A percentile compares a stretch with the other conserved stretches of the same genome.
Conservation (phyloP, 2,329 filamentous ascomycete species). For the Fusarium sp. region DNA sequence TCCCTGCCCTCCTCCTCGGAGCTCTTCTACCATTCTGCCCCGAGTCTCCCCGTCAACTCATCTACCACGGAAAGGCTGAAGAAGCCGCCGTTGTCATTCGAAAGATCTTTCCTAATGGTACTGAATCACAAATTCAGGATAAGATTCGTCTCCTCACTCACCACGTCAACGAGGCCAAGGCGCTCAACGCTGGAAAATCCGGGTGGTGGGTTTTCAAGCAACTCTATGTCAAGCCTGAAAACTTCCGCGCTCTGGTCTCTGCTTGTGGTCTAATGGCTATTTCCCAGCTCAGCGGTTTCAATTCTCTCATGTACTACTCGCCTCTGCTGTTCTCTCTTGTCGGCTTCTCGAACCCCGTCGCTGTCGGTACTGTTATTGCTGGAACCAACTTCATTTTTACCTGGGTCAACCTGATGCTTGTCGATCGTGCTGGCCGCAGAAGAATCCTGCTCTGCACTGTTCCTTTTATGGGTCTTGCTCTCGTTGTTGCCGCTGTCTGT, state of each 20-base stretch:
- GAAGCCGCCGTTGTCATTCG: slow-evolving; percentile 56
- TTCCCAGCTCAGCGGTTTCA: slow-evolving; percentile 65
- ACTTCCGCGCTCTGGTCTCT: slow-evolving; percentile 59
- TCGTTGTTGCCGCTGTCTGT: slow-evolving; percentile 58
- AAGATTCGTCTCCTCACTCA: slow-evolving; percentile 59
- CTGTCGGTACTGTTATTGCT: slow-evolving; percentile 60
- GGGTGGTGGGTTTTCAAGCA: slow-evolving; percentile 59
- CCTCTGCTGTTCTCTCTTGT: slow-evolving; percentile 64
- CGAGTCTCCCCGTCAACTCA: slow-evolving; percentile 62
- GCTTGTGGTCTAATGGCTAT: slow-evolving; percentile 67
- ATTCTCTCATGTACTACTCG: slow-evolving; percentile 65
- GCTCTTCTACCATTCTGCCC: slow-evolving; percentile 61
- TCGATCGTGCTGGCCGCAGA: slow-evolving; percentile 61
- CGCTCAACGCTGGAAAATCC: slow-evolving; percentile 56
- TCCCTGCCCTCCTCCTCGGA: slow-evolving; percentile 61
- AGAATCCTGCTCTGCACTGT: slow-evolving; percentile 59
- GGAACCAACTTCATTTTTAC: slow-evolving; percentile 65
- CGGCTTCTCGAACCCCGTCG: slow-evolving; percentile 62
- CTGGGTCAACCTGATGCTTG: slow-evolving; percentile 60
- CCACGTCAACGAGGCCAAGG: slow-evolving; percentile 56
- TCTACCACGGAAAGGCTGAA: slow-evolving; percentile 58
- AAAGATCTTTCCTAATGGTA: slow-evolving; percentile 60
- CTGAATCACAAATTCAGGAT: slow-evolving; percentile 57
- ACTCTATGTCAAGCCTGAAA: slow-evolving; percentile 59
- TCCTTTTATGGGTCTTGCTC: slow-evolving; percentile 59